phyloP scores from a whole-genome alignment of 1,139 yeast genomes.

The Pichia sorboxylosa region DNA sequence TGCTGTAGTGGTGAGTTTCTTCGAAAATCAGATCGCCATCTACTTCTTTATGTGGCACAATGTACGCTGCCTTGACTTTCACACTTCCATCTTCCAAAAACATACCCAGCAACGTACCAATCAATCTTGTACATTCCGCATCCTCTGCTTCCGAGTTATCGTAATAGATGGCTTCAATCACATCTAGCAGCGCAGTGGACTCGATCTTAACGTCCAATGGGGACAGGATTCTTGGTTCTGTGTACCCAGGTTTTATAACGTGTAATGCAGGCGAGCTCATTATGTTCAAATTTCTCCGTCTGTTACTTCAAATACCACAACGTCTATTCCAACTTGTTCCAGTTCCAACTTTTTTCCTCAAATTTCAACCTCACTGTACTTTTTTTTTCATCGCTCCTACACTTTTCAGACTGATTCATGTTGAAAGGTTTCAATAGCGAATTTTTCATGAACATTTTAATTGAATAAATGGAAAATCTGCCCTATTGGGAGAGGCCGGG shows the following conservation, averaged over 20 bases:
- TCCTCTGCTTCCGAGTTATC: constrained; percentile 25
- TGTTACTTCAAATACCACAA: too few relatives aligned
- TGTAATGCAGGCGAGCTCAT: constrained; percentile 33
- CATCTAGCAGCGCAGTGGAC: constrained; percentile 65
- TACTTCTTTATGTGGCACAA: constrained; percentile 75
- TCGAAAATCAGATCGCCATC: constrained; percentile 67
- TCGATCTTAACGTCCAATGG: constrained; percentile 39
- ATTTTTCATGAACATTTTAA: too few relatives aligned
- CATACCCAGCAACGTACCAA: constrained; percentile 74
- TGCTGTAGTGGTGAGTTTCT: constrained; percentile 59
- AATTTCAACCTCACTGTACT: too few relatives aligned
- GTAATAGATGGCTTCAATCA: constrained; percentile 47
- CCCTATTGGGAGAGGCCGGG: too few relatives aligned
- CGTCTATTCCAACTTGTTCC: too few relatives aligned
- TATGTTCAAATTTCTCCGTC: too few relatives aligned
- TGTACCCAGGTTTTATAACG: constrained; percentile 49
- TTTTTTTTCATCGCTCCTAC: too few relatives aligned
- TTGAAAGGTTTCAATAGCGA: too few relatives aligned
- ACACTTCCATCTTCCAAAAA: constrained; percentile 81
- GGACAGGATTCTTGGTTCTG: constrained; percentile 33
- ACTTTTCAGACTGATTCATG: too few relatives aligned
- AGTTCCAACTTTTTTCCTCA: too few relatives aligned
- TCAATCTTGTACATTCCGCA: constrained; percentile 41
- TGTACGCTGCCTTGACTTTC: constrained; percentile 65
- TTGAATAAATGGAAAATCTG: too few relatives aligned